phyloP scores from a whole-genome alignment of 2,329 filamentous ascomycete species.

The Hypoxylon sp. region DNA sequence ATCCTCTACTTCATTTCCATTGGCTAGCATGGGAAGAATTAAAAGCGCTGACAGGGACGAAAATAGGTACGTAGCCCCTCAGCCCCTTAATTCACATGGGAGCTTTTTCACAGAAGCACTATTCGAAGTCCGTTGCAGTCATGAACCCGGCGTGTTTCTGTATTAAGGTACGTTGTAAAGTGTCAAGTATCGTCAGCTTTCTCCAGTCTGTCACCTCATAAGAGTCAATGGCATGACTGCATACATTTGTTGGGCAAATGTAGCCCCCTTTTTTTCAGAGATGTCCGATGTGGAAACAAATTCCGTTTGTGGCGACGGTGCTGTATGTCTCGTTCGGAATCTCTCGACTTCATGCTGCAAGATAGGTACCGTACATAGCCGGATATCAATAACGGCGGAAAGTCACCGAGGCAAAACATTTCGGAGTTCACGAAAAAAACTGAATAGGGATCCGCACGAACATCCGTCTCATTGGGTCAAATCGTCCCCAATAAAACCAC shows the following conservation, averaged over 20 bases:
- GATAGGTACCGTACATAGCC: not conserved
- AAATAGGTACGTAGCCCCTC: slow-evolving; percentile 37
- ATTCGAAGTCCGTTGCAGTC: slow-evolving; percentile 6
- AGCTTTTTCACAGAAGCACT: slow-evolving; percentile 18
- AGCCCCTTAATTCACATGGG: slow-evolving; percentile 11
- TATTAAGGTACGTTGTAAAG: slow-evolving; percentile 7
- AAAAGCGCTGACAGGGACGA: slow-evolving; percentile 21
- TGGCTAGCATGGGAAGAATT: slow-evolving; percentile 27
- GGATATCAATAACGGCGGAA: slow-evolving; percentile 12
- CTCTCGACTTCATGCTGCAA: slow-evolving; percentile 22
- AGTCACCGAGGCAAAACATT: slow-evolving; percentile 20
- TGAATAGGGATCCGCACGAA: slow-evolving; percentile 29
- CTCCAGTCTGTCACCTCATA: not conserved
- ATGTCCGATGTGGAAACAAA: not conserved
- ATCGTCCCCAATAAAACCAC: slow-evolving; percentile 32
- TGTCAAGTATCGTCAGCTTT: slow-evolving; percentile 5
- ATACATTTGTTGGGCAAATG: slow-evolving; percentile 13
- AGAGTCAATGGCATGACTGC: slow-evolving; percentile 11
- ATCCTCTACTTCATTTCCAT: slow-evolving; percentile 33
- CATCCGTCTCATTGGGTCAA: slow-evolving; percentile 26
- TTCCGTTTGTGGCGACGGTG: slow-evolving; percentile 1
- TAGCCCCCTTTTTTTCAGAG: slow-evolving; percentile 14
- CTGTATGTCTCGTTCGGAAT: slow-evolving; percentile 23
- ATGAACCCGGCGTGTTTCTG: not conserved
- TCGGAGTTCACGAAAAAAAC: slow-evolving; percentile 17